Evolutionary conservation across 1,139 yeast species (phyloP).

Genomic region (Yamadazyma songkhlaensis): DNA sequence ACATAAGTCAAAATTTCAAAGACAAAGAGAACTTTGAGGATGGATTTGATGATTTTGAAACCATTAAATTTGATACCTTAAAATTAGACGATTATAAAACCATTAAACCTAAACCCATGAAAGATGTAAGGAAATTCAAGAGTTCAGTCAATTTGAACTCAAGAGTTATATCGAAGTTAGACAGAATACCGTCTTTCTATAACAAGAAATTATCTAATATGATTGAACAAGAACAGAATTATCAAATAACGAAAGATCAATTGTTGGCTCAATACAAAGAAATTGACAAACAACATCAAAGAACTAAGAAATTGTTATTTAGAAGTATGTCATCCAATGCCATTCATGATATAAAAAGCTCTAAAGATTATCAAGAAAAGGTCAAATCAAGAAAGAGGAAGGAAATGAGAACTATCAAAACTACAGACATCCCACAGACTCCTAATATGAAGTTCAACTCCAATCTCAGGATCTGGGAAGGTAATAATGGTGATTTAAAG

Average conservation of each 20-base stretch:
- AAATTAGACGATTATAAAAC: slow-evolving; percentile 2
- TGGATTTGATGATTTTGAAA: slow-evolving; percentile 32
- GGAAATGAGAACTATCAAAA: slow-evolving; percentile 1
- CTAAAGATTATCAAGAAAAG: background rate
- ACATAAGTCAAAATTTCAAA: slow-evolving; percentile 16
- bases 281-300: slow-evolving; percentile 15
- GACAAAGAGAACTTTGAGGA: slow-evolving; percentile 42
- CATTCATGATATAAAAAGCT: background rate
- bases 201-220: slow-evolving; percentile 13
- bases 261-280: slow-evolving; percentile 17
- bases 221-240: slow-evolving; percentile 14
- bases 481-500: slow-evolving; percentile 58
- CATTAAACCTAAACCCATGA: slow-evolving; percentile 8
- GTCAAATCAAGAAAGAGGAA: background rate
- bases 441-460: slow-evolving; percentile 55
- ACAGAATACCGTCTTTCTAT: slow-evolving; percentile 45
- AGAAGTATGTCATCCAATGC: slow-evolving; percentile 2
- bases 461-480: slow-evolving; percentile 58
- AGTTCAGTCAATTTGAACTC: slow-evolving; percentile 36
- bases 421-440: slow-evolving; percentile 21
- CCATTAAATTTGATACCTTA: slow-evolving; percentile 3
- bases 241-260: slow-evolving; percentile 14
- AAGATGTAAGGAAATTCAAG: slow-evolving; percentile 24
- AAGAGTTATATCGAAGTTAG: slow-evolving; percentile 35
- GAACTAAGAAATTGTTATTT: slow-evolving; percentile 6